Evolutionary conservation across 192 early-diverging fungal genomes (phyloP).

Genomic region (Anaeromyces robustus): DNA sequence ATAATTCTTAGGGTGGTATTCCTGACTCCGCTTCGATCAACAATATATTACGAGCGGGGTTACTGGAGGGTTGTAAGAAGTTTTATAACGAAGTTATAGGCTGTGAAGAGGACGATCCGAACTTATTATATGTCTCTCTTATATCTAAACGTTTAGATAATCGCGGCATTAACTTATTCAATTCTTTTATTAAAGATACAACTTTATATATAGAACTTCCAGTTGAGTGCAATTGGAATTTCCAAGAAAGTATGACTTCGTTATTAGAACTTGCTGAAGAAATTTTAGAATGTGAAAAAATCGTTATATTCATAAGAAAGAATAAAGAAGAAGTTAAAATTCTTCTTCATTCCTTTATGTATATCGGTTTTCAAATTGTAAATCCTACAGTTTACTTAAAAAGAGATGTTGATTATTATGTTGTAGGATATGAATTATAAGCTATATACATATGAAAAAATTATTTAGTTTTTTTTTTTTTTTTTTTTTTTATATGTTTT

Average conservation of each 20-base stretch:
- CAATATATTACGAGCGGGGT: neutral
- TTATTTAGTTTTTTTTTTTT: too few relatives aligned
- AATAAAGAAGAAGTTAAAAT: neutral
- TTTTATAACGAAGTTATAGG: neutral
- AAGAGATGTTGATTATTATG: neutral
- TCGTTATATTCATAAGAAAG: neutral
- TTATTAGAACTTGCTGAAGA: neutral
- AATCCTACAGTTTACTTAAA: neutral
- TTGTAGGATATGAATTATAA: neutral
- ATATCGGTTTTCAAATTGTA: neutral
- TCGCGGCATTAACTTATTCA: neutral
- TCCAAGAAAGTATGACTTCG: neutral
- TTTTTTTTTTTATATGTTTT: too few relatives aligned
- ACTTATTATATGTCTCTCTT: neutral
- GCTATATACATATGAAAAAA: too few relatives aligned
- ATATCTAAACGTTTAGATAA: neutral
- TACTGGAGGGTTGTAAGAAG: neutral
- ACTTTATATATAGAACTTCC: neutral
- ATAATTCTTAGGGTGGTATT: neutral
- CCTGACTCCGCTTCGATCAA: neutral
- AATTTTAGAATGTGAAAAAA: neutral
- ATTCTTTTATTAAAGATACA: neutral
- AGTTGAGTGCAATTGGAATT: neutral
- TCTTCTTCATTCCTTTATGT: neutral
- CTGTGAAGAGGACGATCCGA: neutral